A percentile compares a stretch with the other conserved stretches of the same genome.
Evolutionary conservation across 2,329 filamentous ascomycete genomes (phyloP).

Genomic region (Cladosporium sphaerospermum): DNA sequence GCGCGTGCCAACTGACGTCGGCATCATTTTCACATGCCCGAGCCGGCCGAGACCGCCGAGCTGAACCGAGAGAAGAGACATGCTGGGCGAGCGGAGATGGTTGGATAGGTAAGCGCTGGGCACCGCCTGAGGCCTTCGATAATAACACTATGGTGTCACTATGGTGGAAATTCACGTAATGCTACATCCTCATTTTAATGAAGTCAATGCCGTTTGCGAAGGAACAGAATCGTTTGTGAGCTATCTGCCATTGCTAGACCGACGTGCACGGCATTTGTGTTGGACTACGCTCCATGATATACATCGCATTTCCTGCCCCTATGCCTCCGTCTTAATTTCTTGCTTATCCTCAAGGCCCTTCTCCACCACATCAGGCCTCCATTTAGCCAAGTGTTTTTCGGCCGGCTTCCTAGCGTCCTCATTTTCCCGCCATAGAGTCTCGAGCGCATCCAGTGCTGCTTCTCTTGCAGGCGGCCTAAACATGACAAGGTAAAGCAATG

Average conservation of each 20-base stretch:
- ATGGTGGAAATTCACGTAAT: too few species aligned
- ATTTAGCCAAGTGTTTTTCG: slow-evolving; percentile 49
- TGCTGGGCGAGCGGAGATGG: background rate
- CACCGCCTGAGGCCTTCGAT: too few species aligned
- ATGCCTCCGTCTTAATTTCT: slow-evolving; percentile 18
- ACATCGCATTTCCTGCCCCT: background rate
- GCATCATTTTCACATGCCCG: slow-evolving; percentile 8
- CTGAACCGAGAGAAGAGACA: background rate
- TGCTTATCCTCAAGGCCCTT: slow-evolving; percentile 11
- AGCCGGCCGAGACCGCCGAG: background rate
- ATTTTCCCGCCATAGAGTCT: slow-evolving; percentile 52
- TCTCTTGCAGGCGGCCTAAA: slow-evolving; percentile 55
- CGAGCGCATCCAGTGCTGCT: slow-evolving; percentile 51
- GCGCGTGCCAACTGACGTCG: background rate
- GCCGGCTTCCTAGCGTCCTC: slow-evolving; percentile 43
- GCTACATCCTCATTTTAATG: too few species aligned
- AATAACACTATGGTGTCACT: too few species aligned
- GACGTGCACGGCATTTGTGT: too few species aligned
- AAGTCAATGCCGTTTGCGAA: too few species aligned
- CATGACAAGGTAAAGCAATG: slow-evolving; percentile 54
- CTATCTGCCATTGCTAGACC: too few species aligned
- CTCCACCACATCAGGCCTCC: slow-evolving; percentile 46
- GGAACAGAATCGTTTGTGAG: too few species aligned
- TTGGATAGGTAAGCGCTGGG: background rate
- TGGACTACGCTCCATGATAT: too few species aligned